phyloP scores from a whole-genome alignment of 2,329 filamentous ascomycete genomes.

The Chaetomiaceae sp. region DNA sequence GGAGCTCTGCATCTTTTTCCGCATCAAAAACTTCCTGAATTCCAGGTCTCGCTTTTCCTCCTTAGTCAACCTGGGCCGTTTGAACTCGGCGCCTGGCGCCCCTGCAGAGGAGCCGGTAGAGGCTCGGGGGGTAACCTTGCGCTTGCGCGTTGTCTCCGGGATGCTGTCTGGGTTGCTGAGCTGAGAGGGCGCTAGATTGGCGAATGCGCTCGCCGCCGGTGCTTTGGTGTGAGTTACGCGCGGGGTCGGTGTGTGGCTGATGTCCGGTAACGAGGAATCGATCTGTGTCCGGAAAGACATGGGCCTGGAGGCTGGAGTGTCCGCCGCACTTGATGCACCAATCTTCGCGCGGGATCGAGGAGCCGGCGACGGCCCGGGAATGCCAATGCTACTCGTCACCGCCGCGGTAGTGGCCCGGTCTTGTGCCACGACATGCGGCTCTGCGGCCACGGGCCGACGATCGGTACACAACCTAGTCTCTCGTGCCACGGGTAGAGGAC shows the following conservation, averaged over 20 bases:
- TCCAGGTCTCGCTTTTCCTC: neutral
- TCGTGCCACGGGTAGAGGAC: neutral
- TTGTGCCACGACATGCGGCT: neutral
- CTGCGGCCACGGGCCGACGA: neutral
- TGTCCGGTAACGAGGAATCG: constrained; percentile 2
- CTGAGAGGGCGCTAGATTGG: neutral
- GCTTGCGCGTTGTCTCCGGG: constrained; percentile 7
- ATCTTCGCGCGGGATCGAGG: neutral
- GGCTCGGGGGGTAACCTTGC: neutral
- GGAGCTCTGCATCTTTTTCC: constrained; percentile 5
- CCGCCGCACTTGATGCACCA: neutral
- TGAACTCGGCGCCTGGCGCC: constrained; percentile 1
- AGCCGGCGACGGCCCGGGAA: neutral
- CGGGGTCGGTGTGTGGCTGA: neutral
- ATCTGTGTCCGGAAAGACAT: neutral
- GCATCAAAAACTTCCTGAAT: constrained; percentile 4
- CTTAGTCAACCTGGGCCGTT: neutral
- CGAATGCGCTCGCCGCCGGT: neutral
- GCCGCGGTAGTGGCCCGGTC: no score
- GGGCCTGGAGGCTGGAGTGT: neutral
- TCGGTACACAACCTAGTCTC: neutral
- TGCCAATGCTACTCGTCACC: neutral
- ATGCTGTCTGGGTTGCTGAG: constrained; percentile 17
- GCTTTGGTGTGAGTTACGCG: neutral
- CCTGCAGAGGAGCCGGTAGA: neutral